Percentiles rank a stretch among this genome's conserved stretches.
Conservation (phyloP, 345 rosid species). For the Hibiscus tridactylites region DNA sequence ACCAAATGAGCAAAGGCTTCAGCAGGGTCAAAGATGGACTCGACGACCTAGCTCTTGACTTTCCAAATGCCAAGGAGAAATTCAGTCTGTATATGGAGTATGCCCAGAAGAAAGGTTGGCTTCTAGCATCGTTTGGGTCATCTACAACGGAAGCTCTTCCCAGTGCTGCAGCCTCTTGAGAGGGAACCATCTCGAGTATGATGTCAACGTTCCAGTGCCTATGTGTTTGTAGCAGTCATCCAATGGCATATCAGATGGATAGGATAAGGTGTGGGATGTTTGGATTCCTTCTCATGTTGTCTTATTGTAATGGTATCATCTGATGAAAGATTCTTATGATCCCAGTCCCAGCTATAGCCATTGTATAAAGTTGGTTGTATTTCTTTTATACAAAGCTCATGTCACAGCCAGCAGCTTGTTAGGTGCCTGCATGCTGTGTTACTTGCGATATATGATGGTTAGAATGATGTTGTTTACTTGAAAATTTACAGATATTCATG, state of each 20-base stretch:
- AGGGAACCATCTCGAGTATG: slow-evolving; percentile 17
- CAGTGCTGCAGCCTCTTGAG: slow-evolving; percentile 33
- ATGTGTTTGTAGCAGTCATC: not conserved
- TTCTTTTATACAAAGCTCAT: slow-evolving; percentile 18
- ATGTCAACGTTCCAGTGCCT: slow-evolving; percentile 9
- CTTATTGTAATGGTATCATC: slow-evolving; percentile 14
- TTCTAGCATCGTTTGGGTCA: slow-evolving; percentile 42
- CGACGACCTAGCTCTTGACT: slow-evolving; percentile 88
- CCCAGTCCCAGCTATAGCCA: slow-evolving; percentile 32
- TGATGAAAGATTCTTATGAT: slow-evolving; percentile 26
- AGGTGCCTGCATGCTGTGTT: slow-evolving; percentile 2
- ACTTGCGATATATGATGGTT: slow-evolving; percentile 1
- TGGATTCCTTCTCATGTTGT: slow-evolving; percentile 31
- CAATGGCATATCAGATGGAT: not conserved
- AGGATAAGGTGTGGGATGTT: slow-evolving; percentile 22
- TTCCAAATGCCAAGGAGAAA: slow-evolving; percentile 87
- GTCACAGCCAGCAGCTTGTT: slow-evolving; percentile 8
- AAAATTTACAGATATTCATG: not conserved
- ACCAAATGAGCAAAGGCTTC: slow-evolving; percentile 94
- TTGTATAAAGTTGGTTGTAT: slow-evolving; percentile 36
- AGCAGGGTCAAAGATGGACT: slow-evolving; percentile 78
- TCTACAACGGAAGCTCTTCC: slow-evolving; percentile 17
- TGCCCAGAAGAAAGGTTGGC: slow-evolving; percentile 86
- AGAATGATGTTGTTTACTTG: slow-evolving; percentile 6
- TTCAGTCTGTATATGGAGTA: slow-evolving; percentile 49